Evolutionary conservation across 1,284 basidiomycete genomes (phyloP), one percentile per base, ranked within the genome.

Genomic region (Jaminaea rosea): DNA sequence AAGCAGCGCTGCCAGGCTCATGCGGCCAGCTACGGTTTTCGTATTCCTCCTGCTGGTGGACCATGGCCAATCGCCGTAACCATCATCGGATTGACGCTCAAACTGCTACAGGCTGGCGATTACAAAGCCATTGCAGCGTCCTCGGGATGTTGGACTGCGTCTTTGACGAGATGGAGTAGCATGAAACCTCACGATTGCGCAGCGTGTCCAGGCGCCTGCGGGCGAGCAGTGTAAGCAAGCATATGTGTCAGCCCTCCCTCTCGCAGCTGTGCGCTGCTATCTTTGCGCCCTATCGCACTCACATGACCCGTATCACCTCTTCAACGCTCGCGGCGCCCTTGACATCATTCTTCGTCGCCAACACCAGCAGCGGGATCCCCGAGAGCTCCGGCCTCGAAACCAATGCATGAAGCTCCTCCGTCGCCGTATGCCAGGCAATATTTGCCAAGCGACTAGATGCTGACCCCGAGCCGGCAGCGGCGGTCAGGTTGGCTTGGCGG

Each of bases 271-370:
- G n/a, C n/a, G n/a, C n/a, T n/a, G n/a, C n/a, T n/a, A n/a, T n/a
- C n/a, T n/a, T n/a, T n/a, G n/a, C n/a, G n/a, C n/a, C n/a, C n/a
- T n/a, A 8, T 21, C 27, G 6, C 34, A 73, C 83, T 53, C 67
- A 88, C 88, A 97, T 78, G 50, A 82, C 82, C 32, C 79, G 79
- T 55, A 97, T 92, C 46, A 97, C 78, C 55, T 94, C 88, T 63
- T 91, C 87, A 1, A 92, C 87, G 10, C 82, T 76, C 1, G 86
- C 83, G 54, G 90, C 87, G 10, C 79, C 82, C 1, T 84, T 80
- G 1, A 97, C 65, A 70, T 97, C 93, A 68, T 90, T 94, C 79
- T 98, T 98, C 76, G 96, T 97, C 1, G 90, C 93, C 23, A 97
- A 79, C 82, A 97, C 90, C 13, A 97, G 81, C 32, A 97, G 74